Evolutionary conservation across 352 stramenopile genomes (phyloP).

Genomic region (Aphanomyces stellatus): DNA sequence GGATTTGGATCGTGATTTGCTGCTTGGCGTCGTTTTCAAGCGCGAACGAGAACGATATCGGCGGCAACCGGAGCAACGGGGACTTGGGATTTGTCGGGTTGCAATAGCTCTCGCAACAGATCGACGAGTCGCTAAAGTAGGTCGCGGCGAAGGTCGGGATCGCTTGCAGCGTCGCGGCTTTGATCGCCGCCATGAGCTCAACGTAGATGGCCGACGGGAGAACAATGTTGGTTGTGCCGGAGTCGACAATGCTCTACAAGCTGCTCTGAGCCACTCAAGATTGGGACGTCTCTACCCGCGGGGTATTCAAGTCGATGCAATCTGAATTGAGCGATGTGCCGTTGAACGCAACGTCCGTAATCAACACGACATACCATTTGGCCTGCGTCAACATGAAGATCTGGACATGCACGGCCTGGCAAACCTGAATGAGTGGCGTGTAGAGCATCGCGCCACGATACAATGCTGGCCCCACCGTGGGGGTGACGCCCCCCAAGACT

Average conservation of each 20-base stretch:
- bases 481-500: conserved; percentile 46
- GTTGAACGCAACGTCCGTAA: conserved; percentile 51
- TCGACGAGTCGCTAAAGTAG: conserved; percentile 61
- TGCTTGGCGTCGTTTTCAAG: conserved; percentile 37
- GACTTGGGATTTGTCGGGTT: conserved; percentile 51
- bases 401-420: neutral
- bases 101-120: conserved; percentile 57
- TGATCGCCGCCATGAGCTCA: conserved; percentile 44
- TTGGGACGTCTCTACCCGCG: conserved; percentile 11
- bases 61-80: conserved; percentile 46
- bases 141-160: conserved; percentile 32
- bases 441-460: conserved; percentile 59
- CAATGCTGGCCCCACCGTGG: conserved; percentile 38
- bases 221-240: conserved; percentile 67
- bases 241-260: conserved; percentile 63
- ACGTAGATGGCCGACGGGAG: conserved; percentile 61
- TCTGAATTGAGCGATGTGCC: conserved; percentile 36
- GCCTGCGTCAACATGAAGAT: conserved; percentile 22
- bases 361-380: conserved; percentile 70
- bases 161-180: conserved; percentile 41
- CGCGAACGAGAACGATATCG: conserved; percentile 53
- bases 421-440: conserved; percentile 45
- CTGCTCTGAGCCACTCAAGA: neutral
- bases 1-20: conserved; percentile 66
- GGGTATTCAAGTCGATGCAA: conserved; percentile 65